Conservation (phyloP, 176 grass and related monocot genomes). For the Pharus latifolius region DNA sequence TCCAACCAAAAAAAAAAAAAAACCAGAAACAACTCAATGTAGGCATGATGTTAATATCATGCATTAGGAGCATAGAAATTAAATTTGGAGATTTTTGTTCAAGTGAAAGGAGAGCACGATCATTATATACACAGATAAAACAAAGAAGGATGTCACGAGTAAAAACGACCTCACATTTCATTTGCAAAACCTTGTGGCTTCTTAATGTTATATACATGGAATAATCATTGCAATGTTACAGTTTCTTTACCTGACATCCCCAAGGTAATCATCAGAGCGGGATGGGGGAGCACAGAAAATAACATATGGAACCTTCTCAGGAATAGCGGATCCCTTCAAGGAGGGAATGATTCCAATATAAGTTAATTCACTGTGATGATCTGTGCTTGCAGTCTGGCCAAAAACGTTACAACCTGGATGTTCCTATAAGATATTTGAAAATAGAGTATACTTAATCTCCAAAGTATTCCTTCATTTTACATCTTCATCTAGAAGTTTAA, state of each 20-base stretch:
- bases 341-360: conserved; percentile 62
- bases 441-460: neutral
- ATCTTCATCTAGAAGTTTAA: neutral
- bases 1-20: too few species aligned
- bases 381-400: conserved; percentile 66
- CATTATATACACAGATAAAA: neutral
- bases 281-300: conserved; percentile 90
- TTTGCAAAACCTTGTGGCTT: too few species aligned
- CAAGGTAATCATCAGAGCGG: conserved; percentile 62
- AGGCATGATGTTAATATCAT: neutral
- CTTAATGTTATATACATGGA: neutral
- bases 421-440: conserved; percentile 41
- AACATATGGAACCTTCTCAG: conserved; percentile 60
- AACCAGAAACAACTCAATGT: neutral
- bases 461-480: neutral
- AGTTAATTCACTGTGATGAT: conserved; percentile 74
- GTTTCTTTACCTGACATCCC: conserved; percentile 58
- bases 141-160: neutral
- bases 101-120: neutral
- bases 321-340: conserved; percentile 37
- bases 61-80: neutral
- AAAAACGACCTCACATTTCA: neutral
- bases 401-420: conserved; percentile 74
- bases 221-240: neutral
- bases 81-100: neutral